Evolutionary conservation across 2,329 filamentous ascomycete genomes (phyloP), one percentile per base, ranked within the genome.

Genomic region (Elsinoe ampelina): DNA sequence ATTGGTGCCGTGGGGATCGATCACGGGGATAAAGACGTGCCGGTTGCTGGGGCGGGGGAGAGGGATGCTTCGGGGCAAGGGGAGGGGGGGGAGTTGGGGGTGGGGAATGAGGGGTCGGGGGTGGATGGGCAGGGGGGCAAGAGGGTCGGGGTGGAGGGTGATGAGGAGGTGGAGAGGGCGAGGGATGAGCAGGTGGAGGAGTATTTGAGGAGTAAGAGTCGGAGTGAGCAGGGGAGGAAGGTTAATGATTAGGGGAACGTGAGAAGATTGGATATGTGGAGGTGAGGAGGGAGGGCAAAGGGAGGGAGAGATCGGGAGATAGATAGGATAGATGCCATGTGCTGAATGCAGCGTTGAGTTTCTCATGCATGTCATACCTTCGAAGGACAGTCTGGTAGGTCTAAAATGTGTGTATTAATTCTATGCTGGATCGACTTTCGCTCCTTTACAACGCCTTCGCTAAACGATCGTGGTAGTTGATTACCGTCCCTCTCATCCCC

Each of bases 131-230:
- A 66, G 26, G 57, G 56, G n/a, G 30, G 52, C n/a, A 35, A 39
- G 15, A 50, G 58, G 39, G 58, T 61, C 54, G 58, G 58, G 52
- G 59, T 59, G 52, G 58, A 61, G 57, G 61, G 63, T 17, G 69
- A 71, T 58, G 61, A 63, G 3, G 58, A 59, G 50, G 63, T 71
- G 11, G 66, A 71, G 58, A 57, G 59, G 26, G 61, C 68, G 60
- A 62, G 61, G 5, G 60, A 60, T 39, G 61, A 61, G 57, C 62
- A 66, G 30, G 64, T 71, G 34, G 70, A 72, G 58, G 70, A 71
- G 60, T 71, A 68, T 55, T 60, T 72, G 58, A 61, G 70, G 60
- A 62, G 60, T 55, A 61, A 66, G 62, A 55, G 11, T 20, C 32
- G 48, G 34, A 52, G 48, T 26, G 48, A 13, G 48, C 48, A 52